Percentiles rank a stretch among this genome's conserved stretches.
phyloP scores from a whole-genome alignment of 371 early-diverging fungal species.

The Paramicrosporidium saccamoebae region DNA sequence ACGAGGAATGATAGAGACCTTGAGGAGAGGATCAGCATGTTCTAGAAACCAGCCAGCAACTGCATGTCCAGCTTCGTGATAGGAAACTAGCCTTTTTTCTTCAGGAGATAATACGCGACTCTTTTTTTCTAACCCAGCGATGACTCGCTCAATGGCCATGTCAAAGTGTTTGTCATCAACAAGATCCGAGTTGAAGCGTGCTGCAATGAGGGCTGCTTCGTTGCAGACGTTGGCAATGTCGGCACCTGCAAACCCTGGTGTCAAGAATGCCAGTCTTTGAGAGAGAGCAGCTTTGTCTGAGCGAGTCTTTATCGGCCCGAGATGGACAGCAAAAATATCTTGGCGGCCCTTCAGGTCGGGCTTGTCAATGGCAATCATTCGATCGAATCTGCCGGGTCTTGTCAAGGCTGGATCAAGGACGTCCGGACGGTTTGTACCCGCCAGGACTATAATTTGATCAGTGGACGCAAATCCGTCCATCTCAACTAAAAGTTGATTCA shows the following conservation, averaged over 20 bases:
- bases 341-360: conserved; percentile 83
- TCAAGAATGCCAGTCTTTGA: conserved; percentile 55
- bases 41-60: conserved; percentile 91
- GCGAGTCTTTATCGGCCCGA: conserved; percentile 59
- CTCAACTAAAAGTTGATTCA: conserved; percentile 90
- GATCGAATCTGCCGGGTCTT: conserved; percentile 94
- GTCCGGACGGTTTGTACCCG: conserved; percentile 96
- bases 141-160: conserved; percentile 85
- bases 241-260: conserved; percentile 91
- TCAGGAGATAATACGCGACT: conserved; percentile 73
- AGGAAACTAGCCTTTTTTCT: conserved; percentile 93
- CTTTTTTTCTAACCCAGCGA: conserved; percentile 90
- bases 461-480: conserved; percentile 72
- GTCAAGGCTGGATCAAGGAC: conserved; percentile 83
- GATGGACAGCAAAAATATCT: conserved; percentile 77
- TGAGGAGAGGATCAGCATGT: conserved; percentile 76
- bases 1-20: conserved; percentile 91
- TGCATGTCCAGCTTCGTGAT: conserved; percentile 96
- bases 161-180: conserved; percentile 75
- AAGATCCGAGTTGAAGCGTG: conserved; percentile 29
- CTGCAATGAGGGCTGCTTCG: conserved; percentile 94
- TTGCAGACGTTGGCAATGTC: conserved; percentile 94
- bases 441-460: conserved; percentile 86
- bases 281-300: conserved; percentile 40
- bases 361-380: conserved; percentile 78